Conservation (phyloP, 257 asterid genomes). For the Prunella vulgaris region DNA sequence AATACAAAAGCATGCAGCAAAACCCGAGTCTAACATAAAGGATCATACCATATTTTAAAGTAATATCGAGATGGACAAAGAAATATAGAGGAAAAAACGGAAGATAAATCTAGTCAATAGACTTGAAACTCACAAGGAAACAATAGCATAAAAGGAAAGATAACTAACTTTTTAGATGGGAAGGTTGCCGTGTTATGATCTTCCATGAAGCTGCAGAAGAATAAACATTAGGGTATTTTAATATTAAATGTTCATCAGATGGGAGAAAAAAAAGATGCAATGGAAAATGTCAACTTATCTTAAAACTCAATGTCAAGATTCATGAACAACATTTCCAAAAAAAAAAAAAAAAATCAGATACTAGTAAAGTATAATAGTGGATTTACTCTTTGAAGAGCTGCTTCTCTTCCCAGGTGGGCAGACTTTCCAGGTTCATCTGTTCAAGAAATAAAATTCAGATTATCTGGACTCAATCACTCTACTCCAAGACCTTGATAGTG, state of each 20-base stretch:
- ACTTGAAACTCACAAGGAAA: neutral
- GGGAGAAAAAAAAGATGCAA: neutral
- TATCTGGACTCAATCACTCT: neutral
- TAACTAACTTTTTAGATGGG: conserved; percentile 86
- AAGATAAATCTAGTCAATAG: neutral
- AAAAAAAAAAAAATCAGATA: neutral
- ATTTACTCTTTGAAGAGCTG: conserved; percentile 88
- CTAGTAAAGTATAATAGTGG: neutral
- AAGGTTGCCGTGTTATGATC: conserved; percentile 98
- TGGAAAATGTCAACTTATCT: neutral
- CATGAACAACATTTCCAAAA: neutral
- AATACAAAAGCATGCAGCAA: neutral
- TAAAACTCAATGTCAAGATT: neutral
- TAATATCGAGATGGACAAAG: neutral
- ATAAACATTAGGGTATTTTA: conserved; percentile 8
- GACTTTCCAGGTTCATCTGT: conserved; percentile 91
- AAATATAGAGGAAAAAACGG: neutral
- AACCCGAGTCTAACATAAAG: neutral
- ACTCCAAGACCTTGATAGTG: neutral
- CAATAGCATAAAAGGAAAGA: conserved; percentile 14
- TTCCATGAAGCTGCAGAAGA: conserved; percentile 84
- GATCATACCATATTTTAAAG: neutral
- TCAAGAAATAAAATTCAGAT: conserved; percentile 14
- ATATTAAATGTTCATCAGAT: neutral
- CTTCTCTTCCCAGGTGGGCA: conserved; percentile 96